Conservation (phyloP, 164 flowering plant species). For the Sedum album region DNA sequence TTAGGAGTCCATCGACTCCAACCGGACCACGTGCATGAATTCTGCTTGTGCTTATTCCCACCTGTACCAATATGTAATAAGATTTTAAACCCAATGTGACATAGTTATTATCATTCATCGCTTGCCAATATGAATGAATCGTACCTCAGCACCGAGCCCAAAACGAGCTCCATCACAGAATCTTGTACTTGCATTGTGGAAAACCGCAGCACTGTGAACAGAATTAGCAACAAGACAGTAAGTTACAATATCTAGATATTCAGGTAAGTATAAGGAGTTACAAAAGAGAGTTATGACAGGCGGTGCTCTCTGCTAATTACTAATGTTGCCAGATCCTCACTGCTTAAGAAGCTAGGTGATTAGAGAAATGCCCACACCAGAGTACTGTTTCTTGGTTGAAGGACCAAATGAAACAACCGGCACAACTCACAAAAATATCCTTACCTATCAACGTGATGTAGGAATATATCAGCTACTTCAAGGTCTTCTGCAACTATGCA, state of each 20-base stretch:
- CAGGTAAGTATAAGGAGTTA: neutral
- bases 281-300: neutral
- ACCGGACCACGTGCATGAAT: conserved; percentile 12
- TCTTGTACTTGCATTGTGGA: conserved; percentile 10
- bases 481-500: conserved; percentile 66
- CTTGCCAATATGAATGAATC: neutral
- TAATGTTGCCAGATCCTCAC: neutral
- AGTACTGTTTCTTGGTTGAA: neutral
- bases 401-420: neutral
- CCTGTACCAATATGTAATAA: neutral
- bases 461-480: conserved; percentile 55
- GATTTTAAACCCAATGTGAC: neutral
- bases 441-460: conserved; percentile 74
- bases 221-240: neutral
- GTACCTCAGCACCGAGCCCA: conserved; percentile 11
- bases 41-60: conserved; percentile 11
- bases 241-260: neutral
- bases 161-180: conserved; percentile 12
- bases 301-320: neutral
- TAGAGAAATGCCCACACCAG: neutral
- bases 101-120: neutral
- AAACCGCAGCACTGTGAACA: conserved; percentile 7
- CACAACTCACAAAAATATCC: neutral
- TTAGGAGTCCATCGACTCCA: conserved; percentile 10
- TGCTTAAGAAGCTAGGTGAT: neutral